Evolutionary conservation across 108 stramenopile genomes (phyloP).

Genomic region (Hondaea fermentalgiana): DNA sequence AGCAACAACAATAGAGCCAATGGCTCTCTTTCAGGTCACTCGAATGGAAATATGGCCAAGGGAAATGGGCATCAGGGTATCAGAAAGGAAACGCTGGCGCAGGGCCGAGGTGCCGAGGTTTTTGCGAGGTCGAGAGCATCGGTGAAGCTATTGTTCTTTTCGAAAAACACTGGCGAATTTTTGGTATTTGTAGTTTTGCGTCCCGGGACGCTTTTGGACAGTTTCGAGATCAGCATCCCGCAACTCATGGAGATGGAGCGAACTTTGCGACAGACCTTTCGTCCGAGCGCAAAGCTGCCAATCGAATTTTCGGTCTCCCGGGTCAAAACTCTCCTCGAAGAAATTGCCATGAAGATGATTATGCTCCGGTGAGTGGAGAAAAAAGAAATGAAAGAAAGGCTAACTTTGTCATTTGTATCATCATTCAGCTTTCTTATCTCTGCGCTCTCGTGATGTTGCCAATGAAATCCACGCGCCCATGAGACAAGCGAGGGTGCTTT

Average conservation of each 20-base stretch:
- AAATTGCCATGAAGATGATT: not conserved
- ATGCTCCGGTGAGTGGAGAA: no score
- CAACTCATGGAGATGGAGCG: not conserved
- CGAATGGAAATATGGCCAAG: not conserved
- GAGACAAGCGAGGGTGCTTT: no score
- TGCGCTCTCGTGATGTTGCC: no score
- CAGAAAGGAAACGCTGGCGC: not conserved
- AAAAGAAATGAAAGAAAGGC: no score
- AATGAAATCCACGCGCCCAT: no score
- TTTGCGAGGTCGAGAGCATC: not conserved
- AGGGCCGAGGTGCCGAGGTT: not conserved
- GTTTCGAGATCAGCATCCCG: not conserved
- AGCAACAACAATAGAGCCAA: not conserved
- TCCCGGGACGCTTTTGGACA: not conserved
- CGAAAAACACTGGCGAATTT: not conserved
- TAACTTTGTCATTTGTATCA: no score
- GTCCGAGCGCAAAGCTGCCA: not conserved
- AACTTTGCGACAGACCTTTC: not conserved
- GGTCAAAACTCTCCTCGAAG: not conserved
- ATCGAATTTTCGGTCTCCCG: not conserved
- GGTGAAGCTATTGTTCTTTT: not conserved
- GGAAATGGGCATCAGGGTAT: no score
- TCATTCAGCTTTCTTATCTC: no score
- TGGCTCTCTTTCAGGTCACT: not conserved
- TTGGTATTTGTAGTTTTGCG: not conserved